Conservation (phyloP, 2,329 filamentous ascomycete genomes). For the Cladosporium sp. region DNA sequence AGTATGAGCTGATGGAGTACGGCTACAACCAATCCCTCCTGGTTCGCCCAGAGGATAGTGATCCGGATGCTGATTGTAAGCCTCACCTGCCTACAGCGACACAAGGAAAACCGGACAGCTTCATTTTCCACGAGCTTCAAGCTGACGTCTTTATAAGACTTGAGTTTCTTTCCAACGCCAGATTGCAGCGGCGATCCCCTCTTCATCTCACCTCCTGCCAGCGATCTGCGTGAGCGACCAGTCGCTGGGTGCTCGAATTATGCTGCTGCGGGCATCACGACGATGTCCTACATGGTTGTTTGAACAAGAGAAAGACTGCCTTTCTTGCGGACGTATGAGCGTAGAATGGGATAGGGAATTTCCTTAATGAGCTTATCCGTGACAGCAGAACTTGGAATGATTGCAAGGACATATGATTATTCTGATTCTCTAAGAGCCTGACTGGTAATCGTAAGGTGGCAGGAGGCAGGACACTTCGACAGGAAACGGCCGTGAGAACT, state of each 20-base stretch:
- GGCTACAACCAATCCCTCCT: constrained; percentile 7
- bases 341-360: too few species aligned
- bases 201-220: constrained; percentile 2
- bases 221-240: neutral
- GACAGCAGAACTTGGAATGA: too few species aligned
- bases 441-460: too few species aligned
- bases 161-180: neutral
- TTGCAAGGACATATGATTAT: too few species aligned
- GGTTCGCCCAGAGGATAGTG: neutral
- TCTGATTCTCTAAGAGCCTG: too few species aligned
- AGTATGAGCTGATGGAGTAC: constrained; percentile 1
- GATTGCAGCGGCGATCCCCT: constrained; percentile 5
- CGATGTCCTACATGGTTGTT: neutral
- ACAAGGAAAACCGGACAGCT: too few species aligned
- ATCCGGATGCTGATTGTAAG: neutral
- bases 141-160: neutral
- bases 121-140: neutral
- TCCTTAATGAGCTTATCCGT: too few species aligned
- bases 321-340: neutral
- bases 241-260: constrained; percentile 9
- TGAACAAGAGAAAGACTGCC: neutral
- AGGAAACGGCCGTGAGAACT: too few species aligned
- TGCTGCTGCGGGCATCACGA: constrained; percentile 5
- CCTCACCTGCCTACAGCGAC: too few species aligned
- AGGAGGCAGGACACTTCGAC: too few species aligned